A percentile compares a stretch with the other conserved stretches of the same genome.
phyloP scores from a whole-genome alignment of 805 yeast species.

The Sugiyamaella lignohabitans region DNA sequence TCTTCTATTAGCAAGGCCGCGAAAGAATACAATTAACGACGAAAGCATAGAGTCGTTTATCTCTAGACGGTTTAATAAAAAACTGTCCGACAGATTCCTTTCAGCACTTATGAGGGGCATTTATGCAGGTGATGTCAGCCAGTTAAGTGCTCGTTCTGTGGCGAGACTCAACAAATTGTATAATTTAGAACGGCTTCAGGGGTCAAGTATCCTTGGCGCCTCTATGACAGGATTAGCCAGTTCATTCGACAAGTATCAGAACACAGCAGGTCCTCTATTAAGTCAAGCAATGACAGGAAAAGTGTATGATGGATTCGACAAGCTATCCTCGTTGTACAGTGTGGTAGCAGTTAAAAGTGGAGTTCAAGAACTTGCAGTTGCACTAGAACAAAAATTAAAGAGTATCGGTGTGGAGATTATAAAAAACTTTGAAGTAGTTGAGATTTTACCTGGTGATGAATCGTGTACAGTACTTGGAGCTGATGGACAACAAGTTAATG shows the following conservation, averaged over 20 bases:
- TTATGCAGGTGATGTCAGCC: slow-evolving; percentile 74
- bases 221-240: slow-evolving; percentile 33
- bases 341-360: slow-evolving; percentile 23
- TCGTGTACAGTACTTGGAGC: slow-evolving; percentile 9
- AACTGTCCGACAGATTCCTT: slow-evolving; percentile 47
- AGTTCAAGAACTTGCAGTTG: slow-evolving; percentile 24
- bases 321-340: slow-evolving; percentile 10
- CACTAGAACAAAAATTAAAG: slow-evolving; percentile 22
- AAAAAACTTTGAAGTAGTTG: slow-evolving; percentile 14
- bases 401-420: slow-evolving; percentile 21
- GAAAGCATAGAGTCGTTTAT: slow-evolving; percentile 69
- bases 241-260: slow-evolving; percentile 22
- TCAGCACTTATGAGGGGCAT: slow-evolving; percentile 87
- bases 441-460: slow-evolving; percentile 3
- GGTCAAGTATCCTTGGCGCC: slow-evolving; percentile 49
- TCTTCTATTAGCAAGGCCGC: slow-evolving; percentile 27
- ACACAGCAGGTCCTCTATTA: slow-evolving; percentile 23
- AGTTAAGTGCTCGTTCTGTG: slow-evolving; percentile 51
- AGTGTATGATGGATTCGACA: slow-evolving; percentile 5
- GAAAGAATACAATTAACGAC: slow-evolving; percentile 37
- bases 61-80: slow-evolving; percentile 59
- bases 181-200: slow-evolving; percentile 44
- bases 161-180: slow-evolving; percentile 52
- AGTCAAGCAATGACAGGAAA: slow-evolving; percentile 22
- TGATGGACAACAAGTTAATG: background rate